A percentile compares a stretch with the other conserved stretches of the same genome.
phyloP scores from a whole-genome alignment of 176 grass and related monocot genomes.

The Avena eriantha region DNA sequence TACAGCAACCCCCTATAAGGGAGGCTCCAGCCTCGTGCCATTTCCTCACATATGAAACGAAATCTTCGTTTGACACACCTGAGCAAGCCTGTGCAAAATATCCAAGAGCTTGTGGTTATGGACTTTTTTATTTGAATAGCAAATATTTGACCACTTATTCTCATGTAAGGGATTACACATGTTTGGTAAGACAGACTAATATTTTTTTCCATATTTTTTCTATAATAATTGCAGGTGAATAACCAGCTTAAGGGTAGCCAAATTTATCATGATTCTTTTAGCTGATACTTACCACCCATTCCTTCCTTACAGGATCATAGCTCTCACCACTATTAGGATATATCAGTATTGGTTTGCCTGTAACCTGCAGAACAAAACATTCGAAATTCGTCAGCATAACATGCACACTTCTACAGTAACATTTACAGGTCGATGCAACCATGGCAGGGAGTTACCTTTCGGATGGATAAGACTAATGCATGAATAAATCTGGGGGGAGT shows the following conservation, averaged over 20 bases:
- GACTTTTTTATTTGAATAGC: background rate
- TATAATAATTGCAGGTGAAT: background rate
- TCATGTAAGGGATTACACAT: background rate
- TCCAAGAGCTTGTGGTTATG: background rate
- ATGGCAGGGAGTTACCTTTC: conserved; percentile 58
- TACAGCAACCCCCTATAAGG: conserved; percentile 79
- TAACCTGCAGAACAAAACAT: conserved; percentile 45
- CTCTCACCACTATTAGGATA: conserved; percentile 77
- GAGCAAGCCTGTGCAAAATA: conserved; percentile 50
- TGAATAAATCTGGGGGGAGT: conserved; percentile 93
- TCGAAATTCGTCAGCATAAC: conserved; percentile 28
- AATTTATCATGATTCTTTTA: conserved; percentile 4
- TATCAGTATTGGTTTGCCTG: conserved; percentile 67
- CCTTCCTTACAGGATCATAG: conserved; percentile 75
- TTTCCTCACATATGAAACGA: conserved; percentile 60
- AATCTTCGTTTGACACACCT: conserved; percentile 63
- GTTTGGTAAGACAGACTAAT: background rate
- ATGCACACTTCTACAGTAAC: background rate
- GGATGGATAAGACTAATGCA: conserved; percentile 63
- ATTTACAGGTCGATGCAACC: conserved; percentile 30
- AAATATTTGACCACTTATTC: background rate
- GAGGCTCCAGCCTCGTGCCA: conserved; percentile 80
- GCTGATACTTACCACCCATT: conserved; percentile 67
- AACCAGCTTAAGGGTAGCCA: background rate
- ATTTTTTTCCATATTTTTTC: background rate